Percentiles rank a stretch among this genome's conserved stretches.
Evolutionary conservation across 176 grass and related monocot genomes (phyloP).

Genomic region (Oryza punctata): DNA sequence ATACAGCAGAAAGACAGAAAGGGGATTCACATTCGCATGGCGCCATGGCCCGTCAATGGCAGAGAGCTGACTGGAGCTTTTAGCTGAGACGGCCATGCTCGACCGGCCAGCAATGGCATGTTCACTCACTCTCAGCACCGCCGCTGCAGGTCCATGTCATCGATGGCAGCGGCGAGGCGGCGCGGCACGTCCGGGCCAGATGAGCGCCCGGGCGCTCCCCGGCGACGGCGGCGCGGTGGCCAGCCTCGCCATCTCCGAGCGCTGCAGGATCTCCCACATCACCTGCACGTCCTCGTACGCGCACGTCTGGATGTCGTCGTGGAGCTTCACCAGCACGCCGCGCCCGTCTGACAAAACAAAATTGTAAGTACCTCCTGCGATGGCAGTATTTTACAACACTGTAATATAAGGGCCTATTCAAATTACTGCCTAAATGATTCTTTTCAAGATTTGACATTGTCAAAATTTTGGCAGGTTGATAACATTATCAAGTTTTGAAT

Average conservation of each 20-base stretch:
- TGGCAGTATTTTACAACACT: neutral
- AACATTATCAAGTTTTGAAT: no score
- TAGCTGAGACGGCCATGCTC: neutral
- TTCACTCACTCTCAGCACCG: slow-evolving; percentile 22
- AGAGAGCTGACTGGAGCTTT: neutral
- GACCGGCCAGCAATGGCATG: neutral
- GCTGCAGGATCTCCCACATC: slow-evolving; percentile 76
- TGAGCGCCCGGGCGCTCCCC: slow-evolving; percentile 24
- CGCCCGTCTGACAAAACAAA: neutral
- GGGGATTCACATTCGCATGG: neutral
- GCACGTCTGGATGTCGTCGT: slow-evolving; percentile 59
- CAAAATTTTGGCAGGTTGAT: no score
- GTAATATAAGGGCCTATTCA: no score
- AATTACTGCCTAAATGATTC: no score
- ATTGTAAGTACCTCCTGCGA: neutral
- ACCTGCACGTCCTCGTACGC: slow-evolving; percentile 66
- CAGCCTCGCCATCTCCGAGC: slow-evolving; percentile 42
- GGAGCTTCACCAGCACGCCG: slow-evolving; percentile 55
- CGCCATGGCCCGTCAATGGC: slow-evolving; percentile 5
- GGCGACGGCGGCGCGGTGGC: slow-evolving; percentile 23
- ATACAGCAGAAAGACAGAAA: neutral
- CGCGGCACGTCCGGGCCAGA: slow-evolving; percentile 13
- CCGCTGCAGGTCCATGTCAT: slow-evolving; percentile 25
- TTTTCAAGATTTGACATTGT: no score
- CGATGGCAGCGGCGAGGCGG: slow-evolving; percentile 2